Conservation (phyloP, 192 early-diverging fungal species). For the Backusella morwellensis region DNA sequence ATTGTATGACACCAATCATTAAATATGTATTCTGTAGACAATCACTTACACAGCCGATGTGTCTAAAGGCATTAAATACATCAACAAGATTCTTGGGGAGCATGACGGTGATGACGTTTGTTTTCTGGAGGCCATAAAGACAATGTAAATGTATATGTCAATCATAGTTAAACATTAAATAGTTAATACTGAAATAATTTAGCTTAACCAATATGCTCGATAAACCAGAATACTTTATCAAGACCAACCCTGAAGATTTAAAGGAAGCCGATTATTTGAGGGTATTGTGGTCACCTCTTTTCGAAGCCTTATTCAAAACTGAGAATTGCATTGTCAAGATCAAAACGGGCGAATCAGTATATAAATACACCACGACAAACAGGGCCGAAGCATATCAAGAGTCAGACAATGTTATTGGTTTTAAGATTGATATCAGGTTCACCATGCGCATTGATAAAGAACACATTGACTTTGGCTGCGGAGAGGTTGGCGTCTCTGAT, state of each 20-base stretch:
- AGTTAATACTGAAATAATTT: neutral
- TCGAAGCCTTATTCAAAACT: neutral
- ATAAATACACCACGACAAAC: neutral
- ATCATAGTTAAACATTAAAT: neutral
- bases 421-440: neutral
- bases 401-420: neutral
- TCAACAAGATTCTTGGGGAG: neutral
- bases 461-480: neutral
- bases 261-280: neutral
- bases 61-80: neutral
- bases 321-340: neutral
- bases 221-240: neutral
- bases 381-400: neutral
- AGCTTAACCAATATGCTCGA: neutral
- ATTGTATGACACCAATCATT: neutral
- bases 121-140: neutral
- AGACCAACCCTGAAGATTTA: neutral
- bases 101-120: neutral
- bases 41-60: neutral
- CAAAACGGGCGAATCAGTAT: neutral
- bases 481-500: neutral
- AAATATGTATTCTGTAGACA: neutral
- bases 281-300: neutral
- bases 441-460: neutral
- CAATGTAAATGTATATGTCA: neutral